Conservation (phyloP, 2,329 filamentous ascomycete genomes). For the Trematosphaeria pertusa region DNA sequence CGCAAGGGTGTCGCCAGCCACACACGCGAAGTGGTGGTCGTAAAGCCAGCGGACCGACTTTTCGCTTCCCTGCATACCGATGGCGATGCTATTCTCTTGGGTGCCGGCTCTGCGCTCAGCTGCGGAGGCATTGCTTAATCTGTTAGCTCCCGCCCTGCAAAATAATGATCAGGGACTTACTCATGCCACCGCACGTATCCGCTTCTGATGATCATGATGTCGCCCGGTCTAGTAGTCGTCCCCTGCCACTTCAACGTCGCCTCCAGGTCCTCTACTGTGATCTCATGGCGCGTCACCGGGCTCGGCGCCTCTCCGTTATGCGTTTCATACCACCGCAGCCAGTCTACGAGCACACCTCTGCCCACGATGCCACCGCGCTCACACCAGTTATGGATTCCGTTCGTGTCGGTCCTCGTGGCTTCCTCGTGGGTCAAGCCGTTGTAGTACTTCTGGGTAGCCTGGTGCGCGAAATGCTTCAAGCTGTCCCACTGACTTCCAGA, state of each 20-base stretch:
- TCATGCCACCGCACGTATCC: conserved; percentile 57
- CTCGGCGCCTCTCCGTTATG: conserved; percentile 36
- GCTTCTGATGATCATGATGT: conserved; percentile 45
- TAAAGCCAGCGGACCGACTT: conserved; percentile 47
- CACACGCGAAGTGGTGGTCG: conserved; percentile 43
- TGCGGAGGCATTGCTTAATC: conserved; percentile 30
- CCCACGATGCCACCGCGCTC: conserved; percentile 46
- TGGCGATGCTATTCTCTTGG: conserved; percentile 38
- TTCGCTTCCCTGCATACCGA: conserved; percentile 43
- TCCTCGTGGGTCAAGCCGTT: conserved; percentile 42
- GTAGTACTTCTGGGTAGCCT: conserved; percentile 35
- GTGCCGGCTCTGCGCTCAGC: conserved; percentile 38
- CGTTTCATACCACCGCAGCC: conserved; percentile 40
- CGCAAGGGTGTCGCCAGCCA: conserved; percentile 50
- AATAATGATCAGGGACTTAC: conserved; percentile 15
- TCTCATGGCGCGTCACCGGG: conserved; percentile 37
- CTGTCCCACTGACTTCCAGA: conserved; percentile 46
- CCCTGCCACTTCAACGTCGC: conserved; percentile 41
- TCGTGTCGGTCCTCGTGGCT: conserved; percentile 26
- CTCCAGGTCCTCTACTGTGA: conserved; percentile 37
- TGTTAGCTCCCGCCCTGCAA: conserved; percentile 1
- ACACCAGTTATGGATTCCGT: conserved; percentile 47
- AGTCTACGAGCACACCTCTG: conserved; percentile 42
- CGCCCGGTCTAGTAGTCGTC: conserved; percentile 35
- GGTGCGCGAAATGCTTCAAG: conserved; percentile 45